Conservation (phyloP, 306 rosid species). For the Inga oerstediana region DNA sequence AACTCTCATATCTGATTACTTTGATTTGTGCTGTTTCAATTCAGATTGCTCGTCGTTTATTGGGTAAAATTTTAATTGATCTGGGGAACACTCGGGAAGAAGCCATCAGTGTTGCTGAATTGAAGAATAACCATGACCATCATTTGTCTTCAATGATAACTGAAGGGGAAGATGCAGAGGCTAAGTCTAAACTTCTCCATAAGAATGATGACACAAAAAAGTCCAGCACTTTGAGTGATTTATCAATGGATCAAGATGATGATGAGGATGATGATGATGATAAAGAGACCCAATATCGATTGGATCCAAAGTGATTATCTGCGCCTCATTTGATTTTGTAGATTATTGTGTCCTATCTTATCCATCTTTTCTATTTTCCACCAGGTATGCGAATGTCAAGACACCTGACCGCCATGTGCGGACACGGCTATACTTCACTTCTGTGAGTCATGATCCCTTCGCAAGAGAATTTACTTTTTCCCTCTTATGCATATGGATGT, state of each 20-base stretch:
- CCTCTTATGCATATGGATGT: background rate
- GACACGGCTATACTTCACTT: slow-evolving; percentile 93
- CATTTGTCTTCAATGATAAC: slow-evolving; percentile 39
- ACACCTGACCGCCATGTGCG: slow-evolving; percentile 97
- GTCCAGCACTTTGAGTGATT: slow-evolving; percentile 53
- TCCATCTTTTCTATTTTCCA: slow-evolving; percentile 23
- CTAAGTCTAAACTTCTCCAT: slow-evolving; percentile 49
- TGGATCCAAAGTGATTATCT: slow-evolving; percentile 81
- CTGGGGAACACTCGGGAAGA: slow-evolving; percentile 93
- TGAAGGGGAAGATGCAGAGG: slow-evolving; percentile 63
- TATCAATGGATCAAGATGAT: slow-evolving; percentile 77
- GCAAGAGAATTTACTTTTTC: background rate
- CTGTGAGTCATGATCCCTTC: slow-evolving; percentile 56
- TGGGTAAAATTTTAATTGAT: slow-evolving; percentile 92
- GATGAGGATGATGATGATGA: slow-evolving; percentile 80
- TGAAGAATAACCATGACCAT: slow-evolving; percentile 72
- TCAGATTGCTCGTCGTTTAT: slow-evolving; percentile 91
- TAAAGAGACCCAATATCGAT: slow-evolving; percentile 92
- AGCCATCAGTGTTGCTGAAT: slow-evolving; percentile 89
- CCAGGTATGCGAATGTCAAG: slow-evolving; percentile 95
- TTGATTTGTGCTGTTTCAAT: slow-evolving; percentile 30
- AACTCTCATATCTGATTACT: slow-evolving; percentile 24
- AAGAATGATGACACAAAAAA: slow-evolving; percentile 72
- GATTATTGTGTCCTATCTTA: slow-evolving; percentile 15
- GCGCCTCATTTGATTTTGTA: slow-evolving; percentile 22